Conservation (phyloP, 2,329 filamentous ascomycete species). For the Onygenales sp. region DNA sequence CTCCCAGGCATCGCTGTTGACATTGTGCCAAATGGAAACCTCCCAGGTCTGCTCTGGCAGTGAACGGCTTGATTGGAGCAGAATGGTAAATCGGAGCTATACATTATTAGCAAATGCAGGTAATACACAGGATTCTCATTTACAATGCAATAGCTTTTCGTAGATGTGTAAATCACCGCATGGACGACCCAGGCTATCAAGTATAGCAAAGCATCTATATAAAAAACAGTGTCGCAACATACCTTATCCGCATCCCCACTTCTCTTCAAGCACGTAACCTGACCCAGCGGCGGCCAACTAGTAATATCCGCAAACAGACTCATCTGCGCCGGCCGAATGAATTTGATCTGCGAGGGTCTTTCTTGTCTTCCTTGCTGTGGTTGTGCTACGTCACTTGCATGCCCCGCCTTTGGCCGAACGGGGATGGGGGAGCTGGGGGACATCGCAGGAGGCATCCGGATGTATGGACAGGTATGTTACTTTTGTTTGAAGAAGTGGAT, state of each 20-base stretch:
- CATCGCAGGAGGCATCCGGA: too few relatives aligned
- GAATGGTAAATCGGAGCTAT: conserved; percentile 53
- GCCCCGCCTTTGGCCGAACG: not conserved
- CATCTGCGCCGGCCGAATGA: conserved; percentile 32
- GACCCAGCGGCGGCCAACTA: conserved; percentile 64
- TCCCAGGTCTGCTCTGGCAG: conserved; percentile 56
- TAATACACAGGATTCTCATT: not conserved
- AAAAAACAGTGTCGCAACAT: conserved; percentile 2
- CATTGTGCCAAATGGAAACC: conserved; percentile 66
- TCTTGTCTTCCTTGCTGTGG: not conserved
- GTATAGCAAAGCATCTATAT: not conserved
- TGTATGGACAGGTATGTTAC: too few relatives aligned
- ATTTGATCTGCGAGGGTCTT: conserved; percentile 22
- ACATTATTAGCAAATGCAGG: conserved; percentile 10
- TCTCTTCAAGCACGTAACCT: conserved; percentile 54
- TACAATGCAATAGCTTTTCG: not conserved
- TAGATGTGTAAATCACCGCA: not conserved
- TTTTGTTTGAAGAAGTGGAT: too few relatives aligned
- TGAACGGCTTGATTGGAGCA: conserved; percentile 55
- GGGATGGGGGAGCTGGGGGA: too few relatives aligned
- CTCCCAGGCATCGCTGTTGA: conserved; percentile 46
- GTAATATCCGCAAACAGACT: conserved; percentile 46
- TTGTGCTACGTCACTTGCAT: not conserved
- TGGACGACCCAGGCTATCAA: not conserved
- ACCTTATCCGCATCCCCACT: conserved; percentile 11